Conservation (phyloP, 2,329 filamentous ascomycete genomes). For the Colletotrichum scovillei region DNA sequence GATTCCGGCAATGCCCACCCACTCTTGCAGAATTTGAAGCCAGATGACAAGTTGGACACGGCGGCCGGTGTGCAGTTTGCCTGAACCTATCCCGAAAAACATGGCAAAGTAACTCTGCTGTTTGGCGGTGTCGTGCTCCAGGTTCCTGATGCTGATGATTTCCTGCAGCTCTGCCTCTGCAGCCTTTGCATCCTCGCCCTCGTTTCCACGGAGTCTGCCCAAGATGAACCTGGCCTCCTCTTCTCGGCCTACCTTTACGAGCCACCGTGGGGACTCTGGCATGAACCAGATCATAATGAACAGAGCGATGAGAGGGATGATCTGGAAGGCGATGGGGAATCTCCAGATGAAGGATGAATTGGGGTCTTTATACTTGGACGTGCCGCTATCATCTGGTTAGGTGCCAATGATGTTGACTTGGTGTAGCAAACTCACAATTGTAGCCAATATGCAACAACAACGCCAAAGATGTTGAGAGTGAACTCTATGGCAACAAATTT, state of each 20-base stretch:
- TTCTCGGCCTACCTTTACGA: conserved; percentile 73
- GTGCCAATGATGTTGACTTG: not conserved
- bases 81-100: conserved; percentile 74
- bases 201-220: conserved; percentile 69
- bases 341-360: conserved; percentile 71
- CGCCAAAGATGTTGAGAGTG: conserved; percentile 64
- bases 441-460: conserved; percentile 66
- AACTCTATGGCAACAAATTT: conserved; percentile 79
- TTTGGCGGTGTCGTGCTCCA: conserved; percentile 70
- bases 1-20: conserved; percentile 77
- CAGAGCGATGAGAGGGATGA: conserved; percentile 69
- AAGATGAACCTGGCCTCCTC: conserved; percentile 77
- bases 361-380: conserved; percentile 56
- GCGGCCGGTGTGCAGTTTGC: conserved; percentile 73
- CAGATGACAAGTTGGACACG: conserved; percentile 78
- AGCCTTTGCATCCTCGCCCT: conserved; percentile 51
- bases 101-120: conserved; percentile 72
- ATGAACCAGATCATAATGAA: conserved; percentile 72
- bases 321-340: conserved; percentile 78
- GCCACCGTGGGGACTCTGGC: conserved; percentile 76
- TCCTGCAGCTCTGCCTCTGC: conserved; percentile 75
- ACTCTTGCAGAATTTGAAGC: conserved; percentile 78
- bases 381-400: conserved; percentile 33
- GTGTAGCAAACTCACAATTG: conserved; percentile 51
- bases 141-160: conserved; percentile 62